Evolutionary conservation across 108 stramenopile genomes (phyloP), one percentile per base, ranked within the genome.

Genomic region (Skeletonema potamos): DNA sequence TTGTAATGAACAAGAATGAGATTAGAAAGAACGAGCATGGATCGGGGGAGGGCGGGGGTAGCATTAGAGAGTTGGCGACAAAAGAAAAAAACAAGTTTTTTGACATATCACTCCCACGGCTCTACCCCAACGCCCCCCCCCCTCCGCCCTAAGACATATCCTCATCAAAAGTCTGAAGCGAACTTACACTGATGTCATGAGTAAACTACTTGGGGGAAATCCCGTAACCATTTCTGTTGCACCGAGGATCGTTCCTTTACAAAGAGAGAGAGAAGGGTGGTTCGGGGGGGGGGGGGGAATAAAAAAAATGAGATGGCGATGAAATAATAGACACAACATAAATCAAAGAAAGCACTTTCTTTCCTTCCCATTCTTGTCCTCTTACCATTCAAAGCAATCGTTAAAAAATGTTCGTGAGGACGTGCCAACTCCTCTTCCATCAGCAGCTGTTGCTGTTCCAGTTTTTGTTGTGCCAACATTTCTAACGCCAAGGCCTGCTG

Each of bases 371-470:
- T 7, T 6, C 58, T 17, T 3, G 27, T 9, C 15, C 61, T 71
- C 90, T 64, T 81, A 94, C 92, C 92, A 82, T 94, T 87, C 76
- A 88, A 70, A n/a, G 93, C 86, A 73, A 94, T 92, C 18, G 93
- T 94, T 55, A 94, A 41, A 63, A 88, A 90, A 32, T 94, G 93
- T 43, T 88, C 89, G 3, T 83, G 64, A 5, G 92, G 92, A 37
- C 86, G 62, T 46, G 28, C 32, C 56, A 55, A 28, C 7, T 43
- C 67, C 51, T 67, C 37, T 13, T 63, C 57, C 33, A 62, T 34
- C 62, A 41, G 37, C 36, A 22, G 34, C 6, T 58, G 58, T 17
- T 32, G 27, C 46, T 66, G 48, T 20, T 66, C 26, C 33, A n/a
- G 13, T 15, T 66, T 17, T 20, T 66, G 65, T 18, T 69, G 54